phyloP scores from a whole-genome alignment of 2,329 filamentous ascomycete genomes.

The Colletotrichum orchidophilum region DNA sequence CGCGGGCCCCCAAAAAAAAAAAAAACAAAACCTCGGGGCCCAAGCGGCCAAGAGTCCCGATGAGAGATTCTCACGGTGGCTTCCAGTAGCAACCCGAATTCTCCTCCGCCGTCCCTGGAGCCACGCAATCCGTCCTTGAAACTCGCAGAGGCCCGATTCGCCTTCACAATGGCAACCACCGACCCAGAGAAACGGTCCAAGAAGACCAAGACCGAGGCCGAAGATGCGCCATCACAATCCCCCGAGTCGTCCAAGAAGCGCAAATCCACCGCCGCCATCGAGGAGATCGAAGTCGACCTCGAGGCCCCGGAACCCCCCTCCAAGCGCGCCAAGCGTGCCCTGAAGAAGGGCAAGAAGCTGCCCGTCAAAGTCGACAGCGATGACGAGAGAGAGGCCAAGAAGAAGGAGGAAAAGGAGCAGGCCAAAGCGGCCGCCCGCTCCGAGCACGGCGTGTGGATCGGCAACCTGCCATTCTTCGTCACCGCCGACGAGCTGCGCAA shows the following conservation, averaged over 20 bases:
- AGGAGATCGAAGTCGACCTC: slow-evolving; percentile 90
- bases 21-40: slow-evolving; percentile 29
- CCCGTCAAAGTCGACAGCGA: slow-evolving; percentile 55
- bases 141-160: not conserved
- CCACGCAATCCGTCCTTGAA: not conserved
- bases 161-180: slow-evolving; percentile 11
- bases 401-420: slow-evolving; percentile 50
- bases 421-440: slow-evolving; percentile 66
- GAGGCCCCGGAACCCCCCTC: slow-evolving; percentile 91
- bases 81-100: not conserved
- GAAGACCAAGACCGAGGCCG: not conserved
- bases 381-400: slow-evolving; percentile 49
- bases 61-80: slow-evolving; percentile 10
- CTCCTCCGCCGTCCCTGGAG: not conserved
- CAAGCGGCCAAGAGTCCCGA: slow-evolving; percentile 3
- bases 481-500: slow-evolving; percentile 78
- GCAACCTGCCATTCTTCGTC: slow-evolving; percentile 87
- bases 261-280: slow-evolving; percentile 65
- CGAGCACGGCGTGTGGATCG: slow-evolving; percentile 91
- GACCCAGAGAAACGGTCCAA: slow-evolving; percentile 10
- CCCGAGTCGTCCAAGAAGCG: slow-evolving; percentile 68
- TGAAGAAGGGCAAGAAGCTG: slow-evolving; percentile 82
- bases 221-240: slow-evolving; percentile 16
- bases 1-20: no score
- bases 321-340: slow-evolving; percentile 88